A percentile compares a stretch with the other conserved stretches of the same genome.
Conservation (phyloP, 2,329 filamentous ascomycete genomes). For the Aureobasidium sp. region DNA sequence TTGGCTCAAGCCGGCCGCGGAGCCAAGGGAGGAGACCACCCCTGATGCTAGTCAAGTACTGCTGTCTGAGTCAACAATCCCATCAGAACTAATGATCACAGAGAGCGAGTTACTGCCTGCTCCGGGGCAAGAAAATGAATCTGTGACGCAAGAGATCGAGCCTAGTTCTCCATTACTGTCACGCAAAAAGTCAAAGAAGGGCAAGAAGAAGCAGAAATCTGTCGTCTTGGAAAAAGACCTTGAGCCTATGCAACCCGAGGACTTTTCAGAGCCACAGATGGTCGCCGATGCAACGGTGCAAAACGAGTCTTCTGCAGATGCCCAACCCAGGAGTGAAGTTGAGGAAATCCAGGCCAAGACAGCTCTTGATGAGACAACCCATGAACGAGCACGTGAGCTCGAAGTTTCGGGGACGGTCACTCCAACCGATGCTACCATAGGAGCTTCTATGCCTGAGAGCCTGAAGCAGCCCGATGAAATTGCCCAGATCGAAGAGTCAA, state of each 20-base stretch:
- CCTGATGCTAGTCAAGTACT: background rate
- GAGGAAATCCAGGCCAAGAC: background rate
- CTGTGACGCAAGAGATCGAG: background rate
- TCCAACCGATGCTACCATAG: background rate
- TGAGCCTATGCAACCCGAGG: background rate
- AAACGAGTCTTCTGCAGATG: background rate
- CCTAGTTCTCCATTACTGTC: conserved; percentile 1
- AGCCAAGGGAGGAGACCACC: background rate
- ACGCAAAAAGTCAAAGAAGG: conserved; percentile 16
- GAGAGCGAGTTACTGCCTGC: background rate
- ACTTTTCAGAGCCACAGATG: background rate
- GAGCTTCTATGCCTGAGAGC: no score
- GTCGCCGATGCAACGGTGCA: background rate
- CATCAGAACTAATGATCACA: background rate
- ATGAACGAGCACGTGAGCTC: background rate
- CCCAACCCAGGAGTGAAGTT: background rate
- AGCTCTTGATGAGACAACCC: background rate
- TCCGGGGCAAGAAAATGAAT: background rate
- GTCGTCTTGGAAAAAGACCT: background rate
- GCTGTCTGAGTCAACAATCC: background rate
- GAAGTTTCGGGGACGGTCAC: background rate
- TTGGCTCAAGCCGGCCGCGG: conserved; percentile 21
- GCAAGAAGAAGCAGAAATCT: conserved; percentile 16
- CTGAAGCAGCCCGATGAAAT: background rate
- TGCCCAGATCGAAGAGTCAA: background rate